These are phyloP conservation scores for Chlorella sp. DNA, from an alignment of 139 green algal species.

Conservation along the genomic window DNA sequence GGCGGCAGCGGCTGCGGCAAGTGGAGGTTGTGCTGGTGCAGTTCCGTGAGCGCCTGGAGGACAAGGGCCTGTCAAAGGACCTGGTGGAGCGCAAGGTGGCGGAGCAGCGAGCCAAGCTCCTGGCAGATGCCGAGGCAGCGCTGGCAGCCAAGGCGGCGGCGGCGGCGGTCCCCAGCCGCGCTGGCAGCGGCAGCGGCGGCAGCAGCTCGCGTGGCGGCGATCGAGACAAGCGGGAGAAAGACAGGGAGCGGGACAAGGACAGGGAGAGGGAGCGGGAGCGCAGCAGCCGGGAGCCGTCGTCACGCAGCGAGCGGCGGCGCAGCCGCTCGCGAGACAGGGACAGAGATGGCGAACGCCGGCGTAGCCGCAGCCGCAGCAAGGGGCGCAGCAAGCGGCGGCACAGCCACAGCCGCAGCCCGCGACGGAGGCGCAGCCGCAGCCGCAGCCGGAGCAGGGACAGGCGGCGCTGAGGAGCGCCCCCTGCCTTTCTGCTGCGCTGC, in stretches of 20 bases:
- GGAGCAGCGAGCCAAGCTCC: slow-evolving; percentile 53
- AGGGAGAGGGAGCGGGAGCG: slow-evolving; percentile 25
- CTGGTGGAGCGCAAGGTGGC: slow-evolving; percentile 46
- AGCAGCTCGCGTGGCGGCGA: slow-evolving; percentile 17
- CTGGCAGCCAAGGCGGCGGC: slow-evolving; percentile 15
- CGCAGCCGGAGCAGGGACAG: slow-evolving; percentile 2
- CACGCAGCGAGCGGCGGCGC: slow-evolving; percentile 10
- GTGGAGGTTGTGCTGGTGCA: slow-evolving; percentile 67
- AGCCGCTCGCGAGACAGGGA: slow-evolving; percentile 23
- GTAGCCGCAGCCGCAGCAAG: slow-evolving; percentile 6
- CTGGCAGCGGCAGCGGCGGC: neutral
- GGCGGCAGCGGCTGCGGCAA: slow-evolving; percentile 55
- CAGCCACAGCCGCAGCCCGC: slow-evolving; percentile 2
- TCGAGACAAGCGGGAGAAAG: neutral
- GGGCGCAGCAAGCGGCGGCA: neutral
- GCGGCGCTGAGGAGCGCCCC: neutral
- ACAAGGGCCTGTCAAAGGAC: slow-evolving; percentile 46
- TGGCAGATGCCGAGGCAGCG: slow-evolving; percentile 53
- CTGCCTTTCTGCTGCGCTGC: too few species aligned
- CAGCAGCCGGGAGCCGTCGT: neutral
- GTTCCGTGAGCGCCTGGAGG: slow-evolving; percentile 67
- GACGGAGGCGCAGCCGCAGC: neutral
- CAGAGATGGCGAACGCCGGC: neutral
- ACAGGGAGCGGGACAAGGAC: neutral
- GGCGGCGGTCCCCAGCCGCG: neutral